Evolutionary conservation across 179 eudicot species (phyloP), one percentile per base, ranked within the genome.

Genomic region (Gypsophila paniculata): DNA sequence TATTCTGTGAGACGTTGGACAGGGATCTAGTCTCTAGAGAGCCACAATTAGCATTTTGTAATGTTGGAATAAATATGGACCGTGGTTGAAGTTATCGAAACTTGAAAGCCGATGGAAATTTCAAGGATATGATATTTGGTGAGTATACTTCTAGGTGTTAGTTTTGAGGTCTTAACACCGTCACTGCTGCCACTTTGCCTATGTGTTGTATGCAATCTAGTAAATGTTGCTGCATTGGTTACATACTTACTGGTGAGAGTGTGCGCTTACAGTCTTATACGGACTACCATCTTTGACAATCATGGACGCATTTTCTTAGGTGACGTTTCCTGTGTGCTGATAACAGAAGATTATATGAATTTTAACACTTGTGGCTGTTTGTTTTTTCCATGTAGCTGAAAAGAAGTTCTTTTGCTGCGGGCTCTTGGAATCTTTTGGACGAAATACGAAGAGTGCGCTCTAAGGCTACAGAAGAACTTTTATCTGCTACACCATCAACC

Each of bases 371-470:
- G 42, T n/a, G 66, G 61, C 4, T 46, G 34, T 72, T 38, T 63
- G 14, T 70, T 17, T 17, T 61, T 23, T 63, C 60, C n/a, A 19
- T 80, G 83, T 77, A 80, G 88, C 82, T 78, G 84, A 86, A 86
- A 76, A 70, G 79, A 72, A 82, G 77, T 70, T 73, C 87, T 70
- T 83, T 79, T 80, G 70, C 90, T 53, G 77, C 89, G 78, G 93
- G 96, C 61, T 82, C 96, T 55, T 93, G 96, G 96, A 93, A 88
- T 80, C 82, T 93, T 48, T 79, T 86, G 73, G 97, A 91, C 44
- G 98, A 93, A 84, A 77, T 93, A 73, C 88, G 90, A 64, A 89
- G 85, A 79, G 93, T 91, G 71, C 98, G 93, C 34, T 72, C 97
- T 12, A 91, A 84, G 79, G 97, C 97, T 66, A 83, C 93, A 22